Conservation (phyloP, 257 asterid species). For the Parsonsia alboflavescens region DNA sequence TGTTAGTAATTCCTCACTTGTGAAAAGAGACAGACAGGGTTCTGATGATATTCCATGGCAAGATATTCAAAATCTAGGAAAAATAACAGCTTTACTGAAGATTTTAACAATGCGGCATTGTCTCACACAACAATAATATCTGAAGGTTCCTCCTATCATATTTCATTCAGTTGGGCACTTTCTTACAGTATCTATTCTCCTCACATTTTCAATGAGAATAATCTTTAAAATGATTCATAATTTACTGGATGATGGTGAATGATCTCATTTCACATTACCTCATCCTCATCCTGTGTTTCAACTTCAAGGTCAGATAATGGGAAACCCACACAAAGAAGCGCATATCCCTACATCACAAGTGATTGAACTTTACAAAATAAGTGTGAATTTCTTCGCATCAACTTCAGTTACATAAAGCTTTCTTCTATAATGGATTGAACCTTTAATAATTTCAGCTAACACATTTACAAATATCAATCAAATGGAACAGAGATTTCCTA, state of each 20-base stretch:
- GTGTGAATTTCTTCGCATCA: neutral
- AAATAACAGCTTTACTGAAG: neutral
- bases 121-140: neutral
- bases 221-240: neutral
- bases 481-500: too few relatives aligned
- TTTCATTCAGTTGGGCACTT: neutral
- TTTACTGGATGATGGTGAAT: neutral
- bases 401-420: neutral
- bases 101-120: neutral
- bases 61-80: neutral
- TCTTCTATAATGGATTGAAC: too few relatives aligned
- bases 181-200: neutral
- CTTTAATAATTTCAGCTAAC: too few relatives aligned
- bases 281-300: conserved; percentile 97
- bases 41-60: neutral
- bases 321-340: conserved; percentile 96
- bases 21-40: neutral
- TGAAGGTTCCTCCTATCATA: neutral
- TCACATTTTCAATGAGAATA: neutral
- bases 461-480: too few relatives aligned
- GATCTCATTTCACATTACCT: conserved; percentile 42
- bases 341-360: conserved; percentile 71
- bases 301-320: conserved; percentile 95
- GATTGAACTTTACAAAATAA: neutral
- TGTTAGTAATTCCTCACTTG: neutral